phyloP scores from a whole-genome alignment of 2,329 filamentous ascomycete genomes.

The Verticillium dahliae region DNA sequence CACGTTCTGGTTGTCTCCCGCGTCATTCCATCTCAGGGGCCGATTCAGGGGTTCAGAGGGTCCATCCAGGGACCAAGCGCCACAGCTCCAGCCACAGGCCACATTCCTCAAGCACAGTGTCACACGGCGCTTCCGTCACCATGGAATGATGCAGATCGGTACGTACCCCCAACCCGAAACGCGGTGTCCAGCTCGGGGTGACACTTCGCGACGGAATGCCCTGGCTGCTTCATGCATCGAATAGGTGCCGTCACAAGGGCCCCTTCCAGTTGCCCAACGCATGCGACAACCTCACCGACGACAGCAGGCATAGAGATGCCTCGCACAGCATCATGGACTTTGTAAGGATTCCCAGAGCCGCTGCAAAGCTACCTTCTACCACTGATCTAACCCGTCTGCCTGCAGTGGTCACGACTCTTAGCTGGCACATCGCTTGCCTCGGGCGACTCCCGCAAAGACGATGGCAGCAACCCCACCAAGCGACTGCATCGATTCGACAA shows the following conservation, averaged over 20 bases:
- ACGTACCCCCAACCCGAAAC: background rate
- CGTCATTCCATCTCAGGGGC: background rate
- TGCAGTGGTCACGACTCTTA: constrained; percentile 61
- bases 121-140: too few relatives aligned
- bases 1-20: too few relatives aligned
- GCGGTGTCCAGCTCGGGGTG: constrained; percentile 9
- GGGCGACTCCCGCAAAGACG: constrained; percentile 49
- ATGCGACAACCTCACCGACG: constrained; percentile 1
- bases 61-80: too few relatives aligned
- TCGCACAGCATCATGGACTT: constrained; percentile 48
- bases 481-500: constrained; percentile 61
- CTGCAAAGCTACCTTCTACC: constrained; percentile 5
- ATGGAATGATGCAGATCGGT: background rate
- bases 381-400: constrained; percentile 7
- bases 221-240: constrained; percentile 20
- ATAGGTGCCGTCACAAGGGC: constrained; percentile 1
- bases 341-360: constrained; percentile 29
- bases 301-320: constrained; percentile 32
- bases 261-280: background rate
- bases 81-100: too few relatives aligned
- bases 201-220: constrained; percentile 24
- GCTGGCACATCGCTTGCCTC: constrained; percentile 54
- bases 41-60: background rate
- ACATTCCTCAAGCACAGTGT: too few relatives aligned
- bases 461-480: constrained; percentile 55